Evolutionary conservation across 2,329 filamentous ascomycete genomes (phyloP).

Genomic region (Aphanoascus verrucosus): DNA sequence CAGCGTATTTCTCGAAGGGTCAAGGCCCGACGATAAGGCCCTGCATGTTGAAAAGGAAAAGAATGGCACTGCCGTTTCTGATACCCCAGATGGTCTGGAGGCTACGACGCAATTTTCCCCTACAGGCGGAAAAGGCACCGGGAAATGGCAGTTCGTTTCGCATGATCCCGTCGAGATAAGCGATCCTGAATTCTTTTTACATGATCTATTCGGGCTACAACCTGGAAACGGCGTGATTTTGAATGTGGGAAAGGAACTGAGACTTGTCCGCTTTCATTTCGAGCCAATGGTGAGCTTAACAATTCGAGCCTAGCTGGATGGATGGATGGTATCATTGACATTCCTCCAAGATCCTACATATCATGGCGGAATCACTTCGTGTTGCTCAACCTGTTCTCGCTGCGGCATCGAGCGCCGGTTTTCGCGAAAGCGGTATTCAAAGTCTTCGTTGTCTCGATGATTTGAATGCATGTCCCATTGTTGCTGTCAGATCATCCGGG

Average conservation of each 20-base stretch:
- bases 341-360: constrained; percentile 63
- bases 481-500: constrained; percentile 75
- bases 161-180: constrained; percentile 54
- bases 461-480: constrained; percentile 52
- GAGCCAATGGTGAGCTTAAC: constrained; percentile 69
- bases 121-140: constrained; percentile 74
- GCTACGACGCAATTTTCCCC: constrained; percentile 40
- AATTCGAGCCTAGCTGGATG: constrained; percentile 6
- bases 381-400: constrained; percentile 67
- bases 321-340: background rate
- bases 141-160: constrained; percentile 77
- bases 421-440: constrained; percentile 74
- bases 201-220: constrained; percentile 36
- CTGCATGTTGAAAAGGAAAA: constrained; percentile 17
- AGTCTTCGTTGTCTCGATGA: constrained; percentile 46
- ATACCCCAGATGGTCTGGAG: background rate
- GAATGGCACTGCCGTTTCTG: constrained; percentile 2
- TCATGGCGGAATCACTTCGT: constrained; percentile 63
- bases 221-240: constrained; percentile 23
- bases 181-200: constrained; percentile 25
- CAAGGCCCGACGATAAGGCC: constrained; percentile 28
- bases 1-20: constrained; percentile 74
- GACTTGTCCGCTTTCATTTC: constrained; percentile 73
- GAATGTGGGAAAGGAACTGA: constrained; percentile 29
- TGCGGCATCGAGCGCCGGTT: constrained; percentile 69